These are phyloP conservation scores for Phytopythium helicoides DNA, from an alignment of 352 stramenopile genomes.

Conservation along the genomic window DNA sequence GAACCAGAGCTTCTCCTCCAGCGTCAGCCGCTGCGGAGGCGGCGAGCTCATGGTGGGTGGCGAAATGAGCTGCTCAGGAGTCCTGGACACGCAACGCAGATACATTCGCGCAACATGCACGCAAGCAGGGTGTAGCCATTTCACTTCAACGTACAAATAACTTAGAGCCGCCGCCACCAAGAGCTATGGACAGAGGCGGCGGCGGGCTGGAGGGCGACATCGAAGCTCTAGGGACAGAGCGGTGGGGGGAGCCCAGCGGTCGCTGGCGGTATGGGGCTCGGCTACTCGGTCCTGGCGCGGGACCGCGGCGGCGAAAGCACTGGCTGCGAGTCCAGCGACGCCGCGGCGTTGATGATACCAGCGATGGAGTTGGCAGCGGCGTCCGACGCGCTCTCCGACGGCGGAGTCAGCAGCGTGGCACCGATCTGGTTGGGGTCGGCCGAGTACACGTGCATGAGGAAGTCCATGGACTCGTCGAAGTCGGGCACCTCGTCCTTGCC, in stretches of 20 bases:
- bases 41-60: slow-evolving; percentile 3
- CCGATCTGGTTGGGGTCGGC: slow-evolving; percentile 42
- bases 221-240: too few relatives aligned
- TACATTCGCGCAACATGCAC: slow-evolving; percentile 3
- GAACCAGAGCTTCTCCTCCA: slow-evolving; percentile 85
- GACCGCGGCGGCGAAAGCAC: too few relatives aligned
- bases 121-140: not conserved
- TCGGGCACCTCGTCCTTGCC: slow-evolving; percentile 36
- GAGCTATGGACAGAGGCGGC: not conserved
- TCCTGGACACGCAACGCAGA: not conserved
- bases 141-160: too few relatives aligned
- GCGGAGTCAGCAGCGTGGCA: slow-evolving; percentile 2
- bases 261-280: too few relatives aligned
- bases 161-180: too few relatives aligned
- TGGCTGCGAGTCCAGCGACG: too few relatives aligned
- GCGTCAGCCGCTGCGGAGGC: slow-evolving; percentile 43
- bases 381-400: slow-evolving; percentile 3
- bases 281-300: not conserved
- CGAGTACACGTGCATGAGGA: slow-evolving; percentile 75
- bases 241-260: too few relatives aligned
- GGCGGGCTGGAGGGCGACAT: too few relatives aligned
- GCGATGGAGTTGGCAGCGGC: not conserved
- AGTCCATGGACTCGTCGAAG: slow-evolving; percentile 83
- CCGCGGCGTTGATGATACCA: slow-evolving; percentile 4
- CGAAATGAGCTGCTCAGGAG: not conserved